Conservation (phyloP, 2,329 filamentous ascomycete species). For the Hymenoscyphus infarciens region DNA sequence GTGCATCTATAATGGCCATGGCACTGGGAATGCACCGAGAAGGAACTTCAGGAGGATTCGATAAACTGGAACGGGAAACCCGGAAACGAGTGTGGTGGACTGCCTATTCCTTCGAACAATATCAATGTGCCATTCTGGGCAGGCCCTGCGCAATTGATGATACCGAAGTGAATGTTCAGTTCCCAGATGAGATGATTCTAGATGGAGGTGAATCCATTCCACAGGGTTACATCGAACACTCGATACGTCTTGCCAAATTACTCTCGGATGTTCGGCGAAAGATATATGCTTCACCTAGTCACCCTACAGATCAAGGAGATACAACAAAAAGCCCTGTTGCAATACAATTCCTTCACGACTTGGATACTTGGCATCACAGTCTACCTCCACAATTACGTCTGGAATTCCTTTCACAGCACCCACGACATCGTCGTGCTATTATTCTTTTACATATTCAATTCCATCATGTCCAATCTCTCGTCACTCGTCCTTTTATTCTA, state of each 20-base stretch:
- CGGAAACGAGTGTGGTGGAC: constrained; percentile 35
- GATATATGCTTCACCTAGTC: constrained; percentile 28
- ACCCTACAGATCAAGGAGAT: constrained; percentile 22
- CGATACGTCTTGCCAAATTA: constrained; percentile 26
- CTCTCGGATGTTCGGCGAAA: constrained; percentile 29
- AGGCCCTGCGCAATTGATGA: constrained; percentile 33
- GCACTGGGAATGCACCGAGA: constrained; percentile 44
- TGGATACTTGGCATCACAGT: constrained; percentile 30
- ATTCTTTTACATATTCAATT: constrained; percentile 32
- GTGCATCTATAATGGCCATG: constrained; percentile 42
- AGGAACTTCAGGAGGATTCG: constrained; percentile 38
- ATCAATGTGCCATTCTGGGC: constrained; percentile 32
- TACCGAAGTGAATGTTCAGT: constrained; percentile 30
- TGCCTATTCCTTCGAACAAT: constrained; percentile 31
- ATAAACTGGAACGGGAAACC: constrained; percentile 31
- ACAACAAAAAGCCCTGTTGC: constrained; percentile 23
- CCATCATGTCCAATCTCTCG: constrained; percentile 31
- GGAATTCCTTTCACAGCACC: constrained; percentile 19
- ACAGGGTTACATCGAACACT: constrained; percentile 27
- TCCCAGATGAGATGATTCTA: constrained; percentile 31
- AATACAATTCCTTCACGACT: constrained; percentile 25
- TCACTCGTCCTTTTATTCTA: constrained; percentile 31
- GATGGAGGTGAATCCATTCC: constrained; percentile 29
- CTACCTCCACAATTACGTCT: constrained; percentile 27
- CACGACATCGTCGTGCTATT: constrained; percentile 30